phyloP scores from a whole-genome alignment of 1,284 basidiomycete genomes.

The Apiotrichum gracile region DNA sequence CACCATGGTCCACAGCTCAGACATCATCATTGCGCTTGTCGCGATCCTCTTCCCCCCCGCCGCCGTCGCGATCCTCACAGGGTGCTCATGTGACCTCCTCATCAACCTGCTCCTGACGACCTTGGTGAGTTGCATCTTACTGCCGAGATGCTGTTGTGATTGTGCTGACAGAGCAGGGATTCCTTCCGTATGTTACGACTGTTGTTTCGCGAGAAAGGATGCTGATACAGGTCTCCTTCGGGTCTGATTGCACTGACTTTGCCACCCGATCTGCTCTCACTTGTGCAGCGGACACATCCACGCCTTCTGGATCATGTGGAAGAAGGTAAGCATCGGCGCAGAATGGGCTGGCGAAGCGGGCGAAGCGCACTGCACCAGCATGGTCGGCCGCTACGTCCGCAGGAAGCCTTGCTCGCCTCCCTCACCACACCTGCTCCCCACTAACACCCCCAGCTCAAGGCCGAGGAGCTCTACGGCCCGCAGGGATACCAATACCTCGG shows the following conservation, averaged over 20 bases:
- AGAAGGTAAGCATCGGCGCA: conserved; percentile 14
- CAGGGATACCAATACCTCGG: conserved; percentile 55
- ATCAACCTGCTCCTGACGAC: conserved; percentile 58
- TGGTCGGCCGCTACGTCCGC: too few species aligned
- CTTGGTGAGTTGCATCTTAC: conserved; percentile 12
- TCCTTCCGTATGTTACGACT: conserved; percentile 1
- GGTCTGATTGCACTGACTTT: background rate
- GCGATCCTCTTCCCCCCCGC: conserved; percentile 58
- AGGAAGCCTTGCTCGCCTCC: background rate
- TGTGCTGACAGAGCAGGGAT: conserved; percentile 16
- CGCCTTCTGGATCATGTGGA: conserved; percentile 51
- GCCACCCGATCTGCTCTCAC: background rate
- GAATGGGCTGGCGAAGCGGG: too few species aligned
- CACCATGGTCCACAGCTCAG: conserved; percentile 42
- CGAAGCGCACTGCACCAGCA: too few species aligned
- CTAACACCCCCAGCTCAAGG: conserved; percentile 52
- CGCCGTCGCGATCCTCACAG: conserved; percentile 64
- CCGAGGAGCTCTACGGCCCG: conserved; percentile 65
- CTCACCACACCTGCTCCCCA: background rate
- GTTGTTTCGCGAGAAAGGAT: too few species aligned
- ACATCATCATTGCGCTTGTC: conserved; percentile 41
- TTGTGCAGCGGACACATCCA: conserved; percentile 46
- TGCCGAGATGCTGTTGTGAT: background rate
- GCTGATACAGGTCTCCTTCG: too few species aligned
- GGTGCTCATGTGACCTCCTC: conserved; percentile 70